phyloP scores from a whole-genome alignment of 495 filamentous ascomycete species.

The Penicillium pulvis region DNA sequence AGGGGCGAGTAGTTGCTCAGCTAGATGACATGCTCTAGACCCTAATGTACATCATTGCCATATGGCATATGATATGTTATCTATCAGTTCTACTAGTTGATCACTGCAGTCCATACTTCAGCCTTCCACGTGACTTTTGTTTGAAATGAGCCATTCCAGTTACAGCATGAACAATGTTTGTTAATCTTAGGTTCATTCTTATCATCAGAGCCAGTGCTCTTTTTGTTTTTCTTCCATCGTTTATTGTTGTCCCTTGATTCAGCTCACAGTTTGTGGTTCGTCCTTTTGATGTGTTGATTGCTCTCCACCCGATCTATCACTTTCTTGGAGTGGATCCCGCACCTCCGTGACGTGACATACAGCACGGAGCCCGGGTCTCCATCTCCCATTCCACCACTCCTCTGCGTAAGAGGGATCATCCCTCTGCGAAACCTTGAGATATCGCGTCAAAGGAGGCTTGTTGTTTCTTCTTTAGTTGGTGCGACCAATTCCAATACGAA shows the following conservation, averaged over 20 bases:
- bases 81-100: neutral
- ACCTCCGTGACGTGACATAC: slow-evolving; percentile 27
- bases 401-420: slow-evolving; percentile 17
- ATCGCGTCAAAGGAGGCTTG: neutral
- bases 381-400: slow-evolving; percentile 10
- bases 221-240: neutral
- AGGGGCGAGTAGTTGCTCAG: neutral
- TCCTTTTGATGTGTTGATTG: slow-evolving; percentile 8
- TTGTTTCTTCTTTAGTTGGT: neutral
- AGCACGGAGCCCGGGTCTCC: slow-evolving; percentile 10
- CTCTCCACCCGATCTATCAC: slow-evolving; percentile 19
- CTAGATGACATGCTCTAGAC: too few relatives aligned
- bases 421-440: slow-evolving; percentile 4
- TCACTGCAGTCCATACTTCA: neutral
- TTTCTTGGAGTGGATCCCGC: slow-evolving; percentile 19
- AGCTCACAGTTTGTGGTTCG: neutral
- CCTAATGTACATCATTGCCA: neutral
- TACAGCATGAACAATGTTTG: neutral
- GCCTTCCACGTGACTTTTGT: neutral
- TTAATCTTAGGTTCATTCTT: neutral
- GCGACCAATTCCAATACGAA: neutral
- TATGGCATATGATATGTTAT: slow-evolving; percentile 2
- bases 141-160: neutral
- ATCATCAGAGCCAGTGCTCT: neutral
- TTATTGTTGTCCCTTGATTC: neutral